Base-by-base conservation (phyloP, 2,329 filamentous ascomycete species). In the Epichloe sylvatica region DNA sequence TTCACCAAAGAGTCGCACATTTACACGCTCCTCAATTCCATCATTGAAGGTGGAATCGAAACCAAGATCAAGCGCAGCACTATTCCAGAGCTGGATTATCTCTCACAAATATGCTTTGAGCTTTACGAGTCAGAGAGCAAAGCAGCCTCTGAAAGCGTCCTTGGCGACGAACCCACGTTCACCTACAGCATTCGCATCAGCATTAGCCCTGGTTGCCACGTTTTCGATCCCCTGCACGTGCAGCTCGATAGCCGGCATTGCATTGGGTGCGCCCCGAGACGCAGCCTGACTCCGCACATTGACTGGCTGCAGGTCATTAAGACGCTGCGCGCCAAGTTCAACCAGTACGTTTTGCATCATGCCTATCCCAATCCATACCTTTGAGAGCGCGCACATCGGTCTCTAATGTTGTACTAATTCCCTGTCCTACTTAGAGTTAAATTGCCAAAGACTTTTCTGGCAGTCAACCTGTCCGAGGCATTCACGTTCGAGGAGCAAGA, bases 1-100 rank as follows among this genome's bases (percentile, higher is more conserved):
- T 98, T 98, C 67, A 98, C 92, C 55, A 98, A 98, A 67, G 92
- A 98, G 68, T 95, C 88, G 0, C 92, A 98, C 65, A 96, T 98
- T 55, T 98, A 98, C 70, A 98, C 92, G 5, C 77, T 98, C 5
- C 78, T 98, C 51, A 98, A 98, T 66, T 97, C 91, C 65, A 97
- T 98, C 57, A 78, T 98, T 25, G 92, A 98, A 65, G 92, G 94
- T 53, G 94, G 92, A 33, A 86, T 98, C 56, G 86, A 94, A 62
- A 96, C 91, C 23, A 98, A 98, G 71, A 97, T 98, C 62, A 85
- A 88, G 59, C 84, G 94, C 37, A 90, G 88, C 60, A 89, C 87
- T 39, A 98, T 98, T 55, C 92, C 92, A 0, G 92, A 98, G 68
- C 81, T 98, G 35, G 92, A 98, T 65, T 98, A 98, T 64, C 80